phyloP scores from a whole-genome alignment of 148 eudicot genomes.

The Polygonum aviculare region DNA sequence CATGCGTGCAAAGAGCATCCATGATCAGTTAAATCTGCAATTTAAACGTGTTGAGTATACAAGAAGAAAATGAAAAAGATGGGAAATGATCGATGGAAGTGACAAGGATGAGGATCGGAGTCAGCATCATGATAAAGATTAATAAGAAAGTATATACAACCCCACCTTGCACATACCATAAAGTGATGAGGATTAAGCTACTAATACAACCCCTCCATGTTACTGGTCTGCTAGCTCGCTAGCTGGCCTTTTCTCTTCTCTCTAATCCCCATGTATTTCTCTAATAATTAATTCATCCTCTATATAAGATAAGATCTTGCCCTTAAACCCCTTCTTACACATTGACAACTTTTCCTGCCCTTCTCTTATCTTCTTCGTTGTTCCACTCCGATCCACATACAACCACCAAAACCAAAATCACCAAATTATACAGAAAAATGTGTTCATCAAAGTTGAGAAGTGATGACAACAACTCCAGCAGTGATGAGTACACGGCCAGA shows the following conservation, averaged over 20 bases:
- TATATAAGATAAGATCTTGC: background rate
- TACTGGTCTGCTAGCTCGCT: background rate
- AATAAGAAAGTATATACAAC: no score
- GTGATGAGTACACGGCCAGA: slow-evolving; percentile 6
- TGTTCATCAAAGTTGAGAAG: slow-evolving; percentile 8
- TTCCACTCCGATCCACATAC: background rate
- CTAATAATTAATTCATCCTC: no score
- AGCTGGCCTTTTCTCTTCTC: background rate
- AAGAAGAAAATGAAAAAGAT: background rate
- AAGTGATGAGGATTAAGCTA: no score
- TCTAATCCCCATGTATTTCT: no score
- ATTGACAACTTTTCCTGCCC: background rate
- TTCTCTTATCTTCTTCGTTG: background rate
- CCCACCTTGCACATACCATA: slow-evolving; percentile 12
- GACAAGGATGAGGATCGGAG: background rate
- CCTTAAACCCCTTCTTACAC: background rate
- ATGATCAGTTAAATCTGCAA: no score
- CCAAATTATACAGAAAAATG: background rate
- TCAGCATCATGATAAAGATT: background rate
- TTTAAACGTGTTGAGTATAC: background rate
- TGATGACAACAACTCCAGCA: slow-evolving; percentile 1
- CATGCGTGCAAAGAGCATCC: no score
- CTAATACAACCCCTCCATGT: slow-evolving; percentile 13
- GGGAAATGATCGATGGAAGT: background rate
- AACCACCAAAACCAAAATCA: background rate